Percentiles rank a stretch among this genome's conserved stretches.
phyloP scores from a whole-genome alignment of 2,329 filamentous ascomycete genomes.

The Aspergillus glaucus region DNA sequence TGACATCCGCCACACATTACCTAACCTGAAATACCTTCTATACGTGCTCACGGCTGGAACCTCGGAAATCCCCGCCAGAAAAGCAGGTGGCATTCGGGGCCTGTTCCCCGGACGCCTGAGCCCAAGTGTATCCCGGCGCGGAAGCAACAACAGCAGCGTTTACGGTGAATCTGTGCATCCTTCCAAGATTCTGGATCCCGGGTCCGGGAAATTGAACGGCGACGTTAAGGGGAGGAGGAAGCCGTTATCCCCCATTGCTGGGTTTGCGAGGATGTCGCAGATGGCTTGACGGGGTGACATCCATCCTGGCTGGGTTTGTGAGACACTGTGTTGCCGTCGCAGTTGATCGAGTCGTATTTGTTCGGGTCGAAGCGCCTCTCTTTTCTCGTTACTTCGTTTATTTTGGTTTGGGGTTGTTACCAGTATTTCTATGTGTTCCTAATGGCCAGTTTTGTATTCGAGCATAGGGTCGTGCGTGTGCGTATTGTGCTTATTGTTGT shows the following conservation, averaged over 20 bases:
- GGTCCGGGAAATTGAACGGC: constrained; percentile 21
- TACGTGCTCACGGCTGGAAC: constrained; percentile 82
- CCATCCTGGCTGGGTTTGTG: background rate
- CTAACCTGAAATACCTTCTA: constrained; percentile 87
- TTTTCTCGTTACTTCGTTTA: background rate
- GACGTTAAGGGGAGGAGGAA: constrained; percentile 14
- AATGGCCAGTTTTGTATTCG: no score
- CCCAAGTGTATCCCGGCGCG: constrained; percentile 32
- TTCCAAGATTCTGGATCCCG: constrained; percentile 19
- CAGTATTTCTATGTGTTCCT: no score
- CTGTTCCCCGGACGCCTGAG: constrained; percentile 35
- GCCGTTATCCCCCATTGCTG: background rate
- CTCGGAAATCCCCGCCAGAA: constrained; percentile 52
- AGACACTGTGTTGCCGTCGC: background rate
- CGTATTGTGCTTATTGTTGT: background rate
- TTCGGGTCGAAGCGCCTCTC: background rate
- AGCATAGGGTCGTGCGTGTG: background rate
- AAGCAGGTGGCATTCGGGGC: constrained; percentile 48
- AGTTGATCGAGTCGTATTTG: background rate
- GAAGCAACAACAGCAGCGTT: constrained; percentile 35
- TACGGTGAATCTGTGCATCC: constrained; percentile 25
- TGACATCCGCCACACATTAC: constrained; percentile 85
- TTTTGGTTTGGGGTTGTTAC: background rate
- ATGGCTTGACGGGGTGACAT: background rate
- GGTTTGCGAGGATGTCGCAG: constrained; percentile 9